phyloP scores from a whole-genome alignment of 2,329 filamentous ascomycete species.

The Cercospora sp. region DNA sequence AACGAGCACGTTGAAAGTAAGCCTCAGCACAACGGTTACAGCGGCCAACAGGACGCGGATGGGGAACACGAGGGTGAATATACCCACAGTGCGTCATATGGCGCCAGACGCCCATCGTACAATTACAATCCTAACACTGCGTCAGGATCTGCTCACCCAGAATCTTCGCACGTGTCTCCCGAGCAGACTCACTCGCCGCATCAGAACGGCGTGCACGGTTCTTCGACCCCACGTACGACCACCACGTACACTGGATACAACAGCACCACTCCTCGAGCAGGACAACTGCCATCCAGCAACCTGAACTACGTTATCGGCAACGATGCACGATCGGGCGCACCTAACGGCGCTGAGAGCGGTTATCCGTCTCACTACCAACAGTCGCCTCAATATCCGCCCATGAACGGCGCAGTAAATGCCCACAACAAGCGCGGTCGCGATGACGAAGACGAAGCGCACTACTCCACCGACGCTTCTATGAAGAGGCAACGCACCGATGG shows the following conservation, averaged over 20 bases:
- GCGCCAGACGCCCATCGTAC: conserved; percentile 71
- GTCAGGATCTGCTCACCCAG: conserved; percentile 63
- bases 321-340: conserved; percentile 58
- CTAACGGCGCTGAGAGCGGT: conserved; percentile 56
- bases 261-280: conserved; percentile 72
- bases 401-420: conserved; percentile 61
- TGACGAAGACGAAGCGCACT: conserved; percentile 63
- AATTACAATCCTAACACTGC: conserved; percentile 70
- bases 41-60: conserved; percentile 44
- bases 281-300: conserved; percentile 69
- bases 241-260: conserved; percentile 71
- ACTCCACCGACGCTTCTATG: conserved; percentile 60
- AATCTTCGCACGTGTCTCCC: conserved; percentile 71
- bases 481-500: conserved; percentile 75
- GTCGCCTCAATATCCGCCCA: conserved; percentile 52
- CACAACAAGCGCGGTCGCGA: conserved; percentile 64
- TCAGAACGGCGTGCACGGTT: conserved; percentile 71
- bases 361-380: conserved; percentile 66
- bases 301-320: conserved; percentile 89
- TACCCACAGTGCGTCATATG: conserved; percentile 74
- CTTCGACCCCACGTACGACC: conserved; percentile 81
- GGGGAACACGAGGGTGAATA: conserved; percentile 67
- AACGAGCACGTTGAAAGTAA: conserved; percentile 67
- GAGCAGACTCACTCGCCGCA: conserved; percentile 85
- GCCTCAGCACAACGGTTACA: conserved; percentile 58